Conservation (phyloP, 495 filamentous ascomycete species). For the Daldinia caldariorum region DNA sequence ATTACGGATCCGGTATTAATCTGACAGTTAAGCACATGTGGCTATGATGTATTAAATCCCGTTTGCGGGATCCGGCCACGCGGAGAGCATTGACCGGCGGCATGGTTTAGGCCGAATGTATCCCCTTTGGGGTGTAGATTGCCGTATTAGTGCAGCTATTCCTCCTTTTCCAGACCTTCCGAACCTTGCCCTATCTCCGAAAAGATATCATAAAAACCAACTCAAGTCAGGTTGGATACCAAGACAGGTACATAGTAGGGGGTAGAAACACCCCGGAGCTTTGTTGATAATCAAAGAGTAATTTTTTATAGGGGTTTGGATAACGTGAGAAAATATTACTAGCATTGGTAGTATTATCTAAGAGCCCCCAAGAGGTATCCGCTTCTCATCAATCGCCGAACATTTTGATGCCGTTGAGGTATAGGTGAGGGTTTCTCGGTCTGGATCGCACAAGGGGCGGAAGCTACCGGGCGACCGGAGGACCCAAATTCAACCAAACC, state of each 20-base stretch:
- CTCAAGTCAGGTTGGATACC: neutral
- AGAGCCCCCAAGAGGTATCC: neutral
- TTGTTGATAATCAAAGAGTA: neutral
- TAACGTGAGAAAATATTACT: neutral
- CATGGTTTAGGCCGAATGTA: conserved; percentile 26
- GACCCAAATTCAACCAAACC: conserved; percentile 16
- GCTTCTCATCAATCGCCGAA: neutral
- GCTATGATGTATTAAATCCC: conserved; percentile 20
- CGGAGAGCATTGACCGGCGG: conserved; percentile 16
- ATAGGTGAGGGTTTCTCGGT: neutral
- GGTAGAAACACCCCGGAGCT: neutral
- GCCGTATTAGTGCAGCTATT: conserved; percentile 6
- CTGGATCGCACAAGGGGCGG: conserved; percentile 30
- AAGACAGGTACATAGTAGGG: neutral
- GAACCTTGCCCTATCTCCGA: neutral
- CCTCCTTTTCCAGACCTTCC: conserved; percentile 3
- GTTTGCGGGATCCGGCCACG: conserved; percentile 12
- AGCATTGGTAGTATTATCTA: neutral
- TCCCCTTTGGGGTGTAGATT: conserved; percentile 22
- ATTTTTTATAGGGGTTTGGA: neutral
- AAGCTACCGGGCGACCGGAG: conserved; percentile 40
- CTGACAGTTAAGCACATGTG: conserved; percentile 12
- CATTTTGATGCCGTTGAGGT: neutral
- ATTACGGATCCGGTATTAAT: conserved; percentile 2
- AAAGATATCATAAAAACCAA: neutral